These are phyloP conservation scores for Ceratobasidium papillatum DNA, from an alignment of 1,284 basidiomycete species.

Conservation along the genomic window DNA sequence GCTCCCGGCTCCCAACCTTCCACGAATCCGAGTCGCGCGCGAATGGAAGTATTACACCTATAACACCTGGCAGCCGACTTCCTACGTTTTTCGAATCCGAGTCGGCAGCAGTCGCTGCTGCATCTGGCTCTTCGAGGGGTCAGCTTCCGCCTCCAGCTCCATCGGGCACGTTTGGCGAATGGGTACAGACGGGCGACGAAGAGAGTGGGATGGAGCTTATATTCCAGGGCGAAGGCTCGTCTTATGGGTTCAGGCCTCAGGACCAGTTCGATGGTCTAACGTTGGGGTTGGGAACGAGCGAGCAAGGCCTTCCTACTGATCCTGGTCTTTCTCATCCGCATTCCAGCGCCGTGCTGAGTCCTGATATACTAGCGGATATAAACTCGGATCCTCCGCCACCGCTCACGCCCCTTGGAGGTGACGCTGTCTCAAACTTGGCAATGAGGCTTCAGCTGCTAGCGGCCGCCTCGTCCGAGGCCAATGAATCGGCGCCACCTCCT, in stretches of 20 bases:
- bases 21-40: constrained; percentile 40
- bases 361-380: constrained; percentile 29
- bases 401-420: constrained; percentile 42
- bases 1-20: constrained; percentile 36
- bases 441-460: constrained; percentile 66
- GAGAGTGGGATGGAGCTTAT: constrained; percentile 37
- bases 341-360: constrained; percentile 13
- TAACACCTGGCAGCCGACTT: constrained; percentile 65
- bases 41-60: constrained; percentile 54
- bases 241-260: constrained; percentile 72
- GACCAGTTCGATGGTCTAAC: constrained; percentile 81
- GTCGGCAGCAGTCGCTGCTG: constrained; percentile 54
- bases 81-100: constrained; percentile 84
- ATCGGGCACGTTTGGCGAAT: constrained; percentile 36
- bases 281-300: constrained; percentile 64
- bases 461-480: constrained; percentile 51
- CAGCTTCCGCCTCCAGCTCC: constrained; percentile 43
- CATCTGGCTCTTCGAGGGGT: constrained; percentile 47
- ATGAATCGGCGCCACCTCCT: constrained; percentile 64
- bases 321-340: constrained; percentile 28
- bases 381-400: constrained; percentile 25
- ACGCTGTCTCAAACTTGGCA: constrained; percentile 71
- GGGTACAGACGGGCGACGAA: neutral
- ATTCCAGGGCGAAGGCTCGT: constrained; percentile 72
- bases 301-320: constrained; percentile 68